phyloP scores from a whole-genome alignment of 495 filamentous ascomycete genomes.

The Aspergillus wentii region DNA sequence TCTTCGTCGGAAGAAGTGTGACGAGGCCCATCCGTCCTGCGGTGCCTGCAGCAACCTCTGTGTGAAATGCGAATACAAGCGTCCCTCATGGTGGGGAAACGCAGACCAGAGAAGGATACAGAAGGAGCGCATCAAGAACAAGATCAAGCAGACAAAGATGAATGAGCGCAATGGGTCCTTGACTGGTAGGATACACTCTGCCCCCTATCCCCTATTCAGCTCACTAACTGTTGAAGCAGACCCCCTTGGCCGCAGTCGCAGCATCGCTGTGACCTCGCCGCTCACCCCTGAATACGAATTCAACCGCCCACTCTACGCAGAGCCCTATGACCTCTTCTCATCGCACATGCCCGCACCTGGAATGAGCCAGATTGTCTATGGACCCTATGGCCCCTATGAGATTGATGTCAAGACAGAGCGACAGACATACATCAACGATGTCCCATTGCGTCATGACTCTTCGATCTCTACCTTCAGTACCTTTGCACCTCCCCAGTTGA shows the following conservation, averaged over 20 bases:
- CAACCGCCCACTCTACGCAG: conserved; percentile 55
- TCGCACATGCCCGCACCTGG: conserved; percentile 41
- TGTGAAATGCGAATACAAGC: conserved; percentile 89
- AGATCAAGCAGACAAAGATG: conserved; percentile 94
- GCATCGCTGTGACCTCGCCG: conserved; percentile 48
- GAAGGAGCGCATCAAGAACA: conserved; percentile 93
- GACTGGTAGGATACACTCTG: conserved; percentile 20
- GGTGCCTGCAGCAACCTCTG: conserved; percentile 84
- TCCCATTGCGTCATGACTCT: conserved; percentile 77
- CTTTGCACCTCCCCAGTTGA: conserved; percentile 68
- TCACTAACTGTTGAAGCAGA: conserved; percentile 5
- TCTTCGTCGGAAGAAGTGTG: conserved; percentile 94
- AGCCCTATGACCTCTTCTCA: conserved; percentile 56
- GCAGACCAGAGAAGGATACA: conserved; percentile 76
- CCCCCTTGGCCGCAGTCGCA: conserved; percentile 12
- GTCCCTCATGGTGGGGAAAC: conserved; percentile 95
- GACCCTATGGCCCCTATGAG: conserved; percentile 68
- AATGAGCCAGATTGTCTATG: conserved; percentile 29
- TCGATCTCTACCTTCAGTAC: conserved; percentile 84
- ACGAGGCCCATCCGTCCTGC: conserved; percentile 84
- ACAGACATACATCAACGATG: conserved; percentile 89
- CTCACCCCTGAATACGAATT: conserved; percentile 69
- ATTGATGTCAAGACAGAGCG: conserved; percentile 94
- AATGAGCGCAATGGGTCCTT: conserved; percentile 67
- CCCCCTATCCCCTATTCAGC: not conserved